These are phyloP conservation scores for Rhamnella rubrinervis DNA, from an alignment of 331 rosid genomes.

Conservation along the genomic window DNA sequence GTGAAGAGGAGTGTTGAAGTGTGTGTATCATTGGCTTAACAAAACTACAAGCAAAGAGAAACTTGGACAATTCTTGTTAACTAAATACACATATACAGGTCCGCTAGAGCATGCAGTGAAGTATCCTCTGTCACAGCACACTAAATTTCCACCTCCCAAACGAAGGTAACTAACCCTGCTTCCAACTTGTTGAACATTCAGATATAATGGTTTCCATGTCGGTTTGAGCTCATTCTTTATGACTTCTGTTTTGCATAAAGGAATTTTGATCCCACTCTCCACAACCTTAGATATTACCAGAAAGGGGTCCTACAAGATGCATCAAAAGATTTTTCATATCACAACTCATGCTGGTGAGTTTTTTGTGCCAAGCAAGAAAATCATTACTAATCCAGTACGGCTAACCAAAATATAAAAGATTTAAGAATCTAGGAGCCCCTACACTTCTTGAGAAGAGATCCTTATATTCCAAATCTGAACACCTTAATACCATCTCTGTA, in stretches of 20 bases:
- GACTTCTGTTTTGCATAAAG: slow-evolving; percentile 92
- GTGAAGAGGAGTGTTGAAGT: no score
- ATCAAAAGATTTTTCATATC: slow-evolving; percentile 20
- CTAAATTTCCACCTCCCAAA: slow-evolving; percentile 2
- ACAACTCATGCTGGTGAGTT: neutral
- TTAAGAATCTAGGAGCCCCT: slow-evolving; percentile 33
- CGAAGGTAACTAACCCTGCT: slow-evolving; percentile 61
- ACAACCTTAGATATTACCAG: slow-evolving; percentile 68
- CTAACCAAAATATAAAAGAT: slow-evolving; percentile 13
- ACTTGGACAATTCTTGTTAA: neutral
- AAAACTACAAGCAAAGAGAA: neutral
- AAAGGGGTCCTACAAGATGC: slow-evolving; percentile 78
- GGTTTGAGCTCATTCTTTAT: slow-evolving; percentile 84
- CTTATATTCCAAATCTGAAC: slow-evolving; percentile 86
- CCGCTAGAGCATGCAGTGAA: neutral
- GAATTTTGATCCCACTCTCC: slow-evolving; percentile 69
- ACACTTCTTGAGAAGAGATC: slow-evolving; percentile 96
- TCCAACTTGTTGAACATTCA: slow-evolving; percentile 91
- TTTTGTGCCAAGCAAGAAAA: neutral
- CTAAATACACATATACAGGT: neutral
- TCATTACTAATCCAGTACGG: slow-evolving; percentile 11
- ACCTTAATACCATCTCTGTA: slow-evolving; percentile 67
- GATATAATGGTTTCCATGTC: slow-evolving; percentile 72
- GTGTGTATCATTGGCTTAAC: no score
- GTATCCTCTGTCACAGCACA: neutral